Conservation (phyloP, 768 basidiomycete genomes). For the Lentinula detonsa region DNA sequence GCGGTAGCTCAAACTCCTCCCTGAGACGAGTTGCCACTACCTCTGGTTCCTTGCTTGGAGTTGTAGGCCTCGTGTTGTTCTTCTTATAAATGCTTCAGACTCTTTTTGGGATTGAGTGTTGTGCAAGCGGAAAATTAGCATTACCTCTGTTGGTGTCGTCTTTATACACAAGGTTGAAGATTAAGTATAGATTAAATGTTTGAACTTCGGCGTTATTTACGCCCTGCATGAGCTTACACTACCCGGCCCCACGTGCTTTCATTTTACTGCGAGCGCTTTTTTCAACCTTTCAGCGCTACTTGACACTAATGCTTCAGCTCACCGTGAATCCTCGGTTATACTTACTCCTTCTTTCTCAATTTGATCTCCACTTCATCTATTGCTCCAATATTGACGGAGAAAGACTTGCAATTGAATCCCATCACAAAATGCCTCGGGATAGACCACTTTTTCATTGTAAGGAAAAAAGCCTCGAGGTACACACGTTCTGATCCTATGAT, state of each 20-base stretch:
- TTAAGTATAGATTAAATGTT: too few species aligned
- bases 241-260: too few species aligned
- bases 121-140: not conserved
- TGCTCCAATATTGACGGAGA: not conserved
- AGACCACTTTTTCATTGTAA: not conserved
- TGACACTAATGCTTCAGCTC: too few species aligned
- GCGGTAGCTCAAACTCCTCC: not conserved
- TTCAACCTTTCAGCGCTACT: too few species aligned
- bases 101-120: not conserved
- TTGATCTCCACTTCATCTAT: not conserved
- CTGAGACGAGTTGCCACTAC: not conserved
- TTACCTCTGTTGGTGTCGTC: too few species aligned
- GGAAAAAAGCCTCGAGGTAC: slow-evolving; percentile 31
- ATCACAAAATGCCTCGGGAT: not conserved
- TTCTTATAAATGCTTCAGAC: not conserved
- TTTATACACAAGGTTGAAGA: not conserved
- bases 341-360: not conserved
- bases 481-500: slow-evolving; percentile 41
- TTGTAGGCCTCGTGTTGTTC: not conserved
- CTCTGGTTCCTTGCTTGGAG: not conserved
- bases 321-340: not conserved
- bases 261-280: too few species aligned
- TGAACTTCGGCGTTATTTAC: too few species aligned
- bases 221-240: too few species aligned
- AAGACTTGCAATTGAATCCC: not conserved